Evolutionary conservation across 2,329 filamentous ascomycete species (phyloP).

Genomic region (Herpotrichia juniperi): DNA sequence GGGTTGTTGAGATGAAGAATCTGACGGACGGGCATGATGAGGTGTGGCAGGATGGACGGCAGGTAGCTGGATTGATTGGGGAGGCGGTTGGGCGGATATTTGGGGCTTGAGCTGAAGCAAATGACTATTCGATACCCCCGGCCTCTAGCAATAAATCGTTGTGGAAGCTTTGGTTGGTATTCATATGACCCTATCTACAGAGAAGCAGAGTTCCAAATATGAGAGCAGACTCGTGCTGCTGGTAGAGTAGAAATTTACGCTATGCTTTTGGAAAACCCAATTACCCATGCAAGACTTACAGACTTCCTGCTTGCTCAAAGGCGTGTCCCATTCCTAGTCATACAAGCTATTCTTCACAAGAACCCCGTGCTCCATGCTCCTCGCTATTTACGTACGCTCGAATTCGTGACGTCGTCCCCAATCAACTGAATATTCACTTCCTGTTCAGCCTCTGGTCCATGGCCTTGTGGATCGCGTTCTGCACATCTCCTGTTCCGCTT

Average conservation of each 20-base stretch:
- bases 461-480: conserved; percentile 39
- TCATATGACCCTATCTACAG: no score
- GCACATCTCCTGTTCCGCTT: conserved; percentile 26
- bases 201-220: neutral
- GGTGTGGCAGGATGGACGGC: conserved; percentile 65
- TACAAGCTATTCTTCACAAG: conserved; percentile 35
- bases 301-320: neutral
- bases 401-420: neutral
- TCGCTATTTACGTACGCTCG: neutral
- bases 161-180: no score
- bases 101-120: conserved; percentile 1
- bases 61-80: conserved; percentile 56
- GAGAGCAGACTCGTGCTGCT: no score
- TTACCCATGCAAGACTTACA: neutral
- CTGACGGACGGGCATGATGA: conserved; percentile 67
- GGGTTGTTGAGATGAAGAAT: conserved; percentile 50
- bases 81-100: conserved; percentile 30
- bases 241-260: neutral
- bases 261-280: neutral
- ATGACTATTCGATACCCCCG: no score
- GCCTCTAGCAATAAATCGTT: no score
- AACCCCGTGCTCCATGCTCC: conserved; percentile 6
- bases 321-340: neutral
- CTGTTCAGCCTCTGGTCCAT: conserved; percentile 43
- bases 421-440: conserved; percentile 20